Evolutionary conservation across 2,329 filamentous ascomycete genomes (phyloP), one percentile per base, ranked within the genome.

Genomic region (Trichophyton benhamiae): DNA sequence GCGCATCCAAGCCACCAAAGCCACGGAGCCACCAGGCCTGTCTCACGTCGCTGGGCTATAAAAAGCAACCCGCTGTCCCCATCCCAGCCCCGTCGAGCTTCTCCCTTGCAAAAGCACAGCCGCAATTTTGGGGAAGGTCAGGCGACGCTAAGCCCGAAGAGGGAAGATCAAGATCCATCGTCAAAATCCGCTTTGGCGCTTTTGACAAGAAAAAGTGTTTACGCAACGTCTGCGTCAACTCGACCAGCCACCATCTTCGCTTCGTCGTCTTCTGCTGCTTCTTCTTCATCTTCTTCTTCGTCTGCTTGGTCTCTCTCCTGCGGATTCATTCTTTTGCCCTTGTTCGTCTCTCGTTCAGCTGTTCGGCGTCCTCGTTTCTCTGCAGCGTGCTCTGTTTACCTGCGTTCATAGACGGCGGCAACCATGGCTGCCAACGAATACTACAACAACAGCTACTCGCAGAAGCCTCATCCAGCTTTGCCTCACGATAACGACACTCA

Each of bases 371-470:
- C 11, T 38, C 33, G 5, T 53, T 13, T 30, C 11, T 20, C 27
- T 27, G 22, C 17, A 22, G 17, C 44, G 44, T 20, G 44, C 44
- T 20, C 44, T 48, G 49, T 55, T 36, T 36, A n/a, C n/a, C n/a
- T 20, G 20, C 8, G 27, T n/a, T 6, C 27, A 38, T 17, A 17
- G 33, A 36, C 52, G 30, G 52, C 52, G 11, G 7, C 52, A 44
- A 55, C 62, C 27, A 79, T 79, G 77, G 76, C 77, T 53, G 72
- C 77, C 61, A 77, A 78, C 73, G 66, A 67, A 0, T 67, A 65
- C 61, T 67, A 64, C 63, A 58, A 60, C 46, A 44, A 52, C 30
- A 49, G 46, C 57, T 42, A 42, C 46, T 42, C 61, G 15, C 49
- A 62, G 11, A 42, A 63, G 22, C 59, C 60, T 27, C 55, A 41